Evolutionary conservation across 2,329 filamentous ascomycete species (phyloP).

Genomic region (Orbilia ellipsospora): DNA sequence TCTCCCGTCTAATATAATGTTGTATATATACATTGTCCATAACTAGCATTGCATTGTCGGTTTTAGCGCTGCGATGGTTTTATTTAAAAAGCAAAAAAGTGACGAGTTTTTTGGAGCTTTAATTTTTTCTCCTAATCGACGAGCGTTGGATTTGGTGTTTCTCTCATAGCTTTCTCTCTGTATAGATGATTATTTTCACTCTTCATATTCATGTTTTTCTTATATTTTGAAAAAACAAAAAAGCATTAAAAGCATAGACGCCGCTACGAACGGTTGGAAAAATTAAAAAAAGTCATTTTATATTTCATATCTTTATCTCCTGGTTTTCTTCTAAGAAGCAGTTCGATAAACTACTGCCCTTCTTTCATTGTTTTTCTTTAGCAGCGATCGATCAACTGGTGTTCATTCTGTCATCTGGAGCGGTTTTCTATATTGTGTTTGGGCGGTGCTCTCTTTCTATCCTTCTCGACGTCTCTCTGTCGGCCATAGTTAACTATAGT

Average conservation of each 20-base stretch:
- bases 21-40: background rate
- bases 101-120: background rate
- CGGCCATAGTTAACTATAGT: background rate
- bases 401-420: too few relatives aligned
- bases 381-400: too few relatives aligned
- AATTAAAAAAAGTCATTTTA: too few relatives aligned
- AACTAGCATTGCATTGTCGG: slow-evolving; percentile 1
- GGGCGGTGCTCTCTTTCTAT: background rate
- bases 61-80: background rate
- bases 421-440: too few relatives aligned
- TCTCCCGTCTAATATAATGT: background rate
- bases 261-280: too few relatives aligned
- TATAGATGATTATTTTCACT: slow-evolving; percentile 1
- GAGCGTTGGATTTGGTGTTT: too few relatives aligned
- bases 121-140: too few relatives aligned
- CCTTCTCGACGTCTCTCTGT: background rate
- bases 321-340: too few relatives aligned
- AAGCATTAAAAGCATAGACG: background rate
- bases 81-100: background rate
- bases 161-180: too few relatives aligned
- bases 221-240: slow-evolving; percentile 7
- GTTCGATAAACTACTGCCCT: too few relatives aligned
- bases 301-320: too few relatives aligned
- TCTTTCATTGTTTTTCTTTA: too few relatives aligned
- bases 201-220: slow-evolving; percentile 30